These are phyloP conservation scores for Botrytis tulipae DNA, from an alignment of 2,329 filamentous ascomycete species.

Conservation along the genomic window DNA sequence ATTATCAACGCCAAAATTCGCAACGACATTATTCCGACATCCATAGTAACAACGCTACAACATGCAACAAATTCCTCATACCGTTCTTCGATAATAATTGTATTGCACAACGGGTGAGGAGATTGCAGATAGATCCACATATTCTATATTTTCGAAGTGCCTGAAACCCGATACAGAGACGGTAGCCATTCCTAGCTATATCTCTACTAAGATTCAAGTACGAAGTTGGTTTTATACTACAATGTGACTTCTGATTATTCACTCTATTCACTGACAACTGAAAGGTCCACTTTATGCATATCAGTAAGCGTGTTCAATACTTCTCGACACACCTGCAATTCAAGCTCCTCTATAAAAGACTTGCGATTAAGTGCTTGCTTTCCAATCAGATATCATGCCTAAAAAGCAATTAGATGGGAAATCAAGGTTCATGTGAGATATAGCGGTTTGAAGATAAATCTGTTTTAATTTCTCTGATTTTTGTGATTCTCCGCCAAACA, in stretches of 20 bases:
- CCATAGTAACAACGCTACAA: not conserved
- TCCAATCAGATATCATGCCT: no score
- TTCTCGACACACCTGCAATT: not conserved
- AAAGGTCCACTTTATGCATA: not conserved
- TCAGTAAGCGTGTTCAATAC: not conserved
- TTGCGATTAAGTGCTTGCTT: no score
- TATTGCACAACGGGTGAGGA: not conserved
- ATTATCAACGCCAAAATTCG: not conserved
- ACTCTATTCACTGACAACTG: not conserved
- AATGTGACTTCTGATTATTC: not conserved
- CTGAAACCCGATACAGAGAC: not conserved
- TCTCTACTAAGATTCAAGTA: not conserved
- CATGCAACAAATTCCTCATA: not conserved
- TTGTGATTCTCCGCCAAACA: not conserved
- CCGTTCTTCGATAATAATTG: not conserved
- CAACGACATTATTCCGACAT: not conserved
- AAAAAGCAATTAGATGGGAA: no score
- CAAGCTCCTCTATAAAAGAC: not conserved
- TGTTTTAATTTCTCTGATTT: not conserved
- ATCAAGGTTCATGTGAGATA: not conserved
- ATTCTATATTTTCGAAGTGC: not conserved
- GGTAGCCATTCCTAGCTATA: rapidly evolving
- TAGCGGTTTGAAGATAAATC: not conserved
- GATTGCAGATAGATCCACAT: not conserved
- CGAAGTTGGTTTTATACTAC: not conserved